Conservation (phyloP, 768 basidiomycete genomes). For the Boletus vermiculosoides region DNA sequence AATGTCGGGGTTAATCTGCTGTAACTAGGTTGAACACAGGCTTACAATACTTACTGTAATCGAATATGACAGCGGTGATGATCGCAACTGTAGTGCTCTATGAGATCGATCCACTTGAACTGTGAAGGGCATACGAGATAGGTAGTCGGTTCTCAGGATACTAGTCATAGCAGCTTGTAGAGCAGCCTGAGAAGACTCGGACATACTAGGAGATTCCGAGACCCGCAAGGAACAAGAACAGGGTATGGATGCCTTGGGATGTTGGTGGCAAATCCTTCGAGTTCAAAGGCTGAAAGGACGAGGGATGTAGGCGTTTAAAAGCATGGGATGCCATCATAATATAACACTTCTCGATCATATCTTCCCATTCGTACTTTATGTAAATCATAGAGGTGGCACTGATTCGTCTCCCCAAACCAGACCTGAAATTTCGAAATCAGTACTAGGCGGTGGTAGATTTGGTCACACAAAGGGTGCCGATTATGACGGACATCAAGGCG, state of each 20-base stretch:
- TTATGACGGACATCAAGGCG: too few species aligned
- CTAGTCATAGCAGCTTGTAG: not conserved
- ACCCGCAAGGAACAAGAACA: not conserved
- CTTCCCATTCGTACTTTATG: not conserved
- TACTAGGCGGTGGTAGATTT: too few species aligned
- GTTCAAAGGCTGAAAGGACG: not conserved
- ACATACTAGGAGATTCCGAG: not conserved
- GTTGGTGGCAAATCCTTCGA: not conserved
- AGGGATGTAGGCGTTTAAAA: not conserved
- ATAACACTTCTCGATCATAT: not conserved
- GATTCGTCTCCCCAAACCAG: too few species aligned
- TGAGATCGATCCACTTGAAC: not conserved
- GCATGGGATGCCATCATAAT: not conserved
- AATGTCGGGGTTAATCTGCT: not conserved
- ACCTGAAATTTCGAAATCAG: too few species aligned
- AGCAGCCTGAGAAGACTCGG: too few species aligned
- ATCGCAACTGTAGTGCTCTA: not conserved
- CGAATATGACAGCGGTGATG: not conserved
- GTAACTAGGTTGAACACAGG: not conserved
- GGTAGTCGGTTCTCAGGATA: not conserved
- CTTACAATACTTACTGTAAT: not conserved
- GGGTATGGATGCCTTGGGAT: not conserved
- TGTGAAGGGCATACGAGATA: not conserved
- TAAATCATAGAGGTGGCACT: too few species aligned
- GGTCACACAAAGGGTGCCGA: too few species aligned